Percentiles rank a stretch among this genome's conserved stretches.
These are phyloP conservation scores for Mycena belliarum DNA, from an alignment of 768 basidiomycete species.

Conservation along the genomic window DNA sequence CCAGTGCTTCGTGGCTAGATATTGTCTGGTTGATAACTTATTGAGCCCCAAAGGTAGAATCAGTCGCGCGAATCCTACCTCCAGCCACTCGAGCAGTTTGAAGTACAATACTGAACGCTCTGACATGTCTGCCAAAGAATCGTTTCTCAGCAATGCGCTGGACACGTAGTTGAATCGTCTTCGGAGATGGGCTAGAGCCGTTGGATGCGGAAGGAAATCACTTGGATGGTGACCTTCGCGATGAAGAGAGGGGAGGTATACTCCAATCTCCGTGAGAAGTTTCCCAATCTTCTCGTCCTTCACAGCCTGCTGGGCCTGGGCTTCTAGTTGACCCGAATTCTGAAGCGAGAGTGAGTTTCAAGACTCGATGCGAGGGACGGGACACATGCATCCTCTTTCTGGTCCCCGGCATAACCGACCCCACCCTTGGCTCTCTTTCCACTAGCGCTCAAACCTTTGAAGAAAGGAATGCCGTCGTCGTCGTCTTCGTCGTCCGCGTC, in stretches of 20 bases:
- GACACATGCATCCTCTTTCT: conserved; percentile 78
- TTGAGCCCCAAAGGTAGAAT: conserved; percentile 7
- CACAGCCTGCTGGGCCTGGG: conserved; percentile 64
- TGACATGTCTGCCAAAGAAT: conserved; percentile 93
- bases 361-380: background rate
- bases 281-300: conserved; percentile 76
- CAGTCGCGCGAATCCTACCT: conserved; percentile 48
- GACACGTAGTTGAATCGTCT: conserved; percentile 88
- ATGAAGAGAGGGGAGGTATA: conserved; percentile 80
- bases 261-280: conserved; percentile 71
- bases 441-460: conserved; percentile 35
- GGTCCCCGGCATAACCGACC: conserved; percentile 83
- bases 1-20: conserved; percentile 89
- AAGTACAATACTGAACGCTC: conserved; percentile 84
- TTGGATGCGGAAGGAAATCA: conserved; percentile 92
- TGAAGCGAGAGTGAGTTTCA: conserved; percentile 29
- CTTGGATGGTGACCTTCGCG: conserved; percentile 78
- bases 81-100: conserved; percentile 89
- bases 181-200: conserved; percentile 87
- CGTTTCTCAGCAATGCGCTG: conserved; percentile 84
- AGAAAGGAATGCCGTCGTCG: conserved; percentile 48
- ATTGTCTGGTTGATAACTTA: conserved; percentile 62
- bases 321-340: conserved; percentile 82
- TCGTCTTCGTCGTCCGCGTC: conserved; percentile 30
- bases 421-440: conserved; percentile 78